Base-by-base conservation (phyloP, 192 early-diverging fungal genomes). In the Obelidium mucronatum region DNA sequence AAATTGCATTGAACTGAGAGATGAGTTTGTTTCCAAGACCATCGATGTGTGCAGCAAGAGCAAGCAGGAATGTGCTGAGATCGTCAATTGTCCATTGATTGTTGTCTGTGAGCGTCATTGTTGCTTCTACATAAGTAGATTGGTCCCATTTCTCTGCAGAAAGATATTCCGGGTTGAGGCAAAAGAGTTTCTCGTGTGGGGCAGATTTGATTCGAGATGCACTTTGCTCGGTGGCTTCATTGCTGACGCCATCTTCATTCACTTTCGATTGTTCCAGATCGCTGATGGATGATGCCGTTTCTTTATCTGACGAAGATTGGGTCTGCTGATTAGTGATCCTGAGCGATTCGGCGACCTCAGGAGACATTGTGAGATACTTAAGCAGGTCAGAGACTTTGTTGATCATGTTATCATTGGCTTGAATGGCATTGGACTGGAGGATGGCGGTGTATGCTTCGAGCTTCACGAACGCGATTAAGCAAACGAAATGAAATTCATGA, bases 51-150 rank as follows among this genome's bases (percentile, higher is more conserved):
- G 70, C 68, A 0, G 71, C 52, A 17, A 84, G 80, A 6, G 76
- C 55, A 24, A 67, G n/a, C 6, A 88, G 73, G 61, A 83, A 85
- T 3, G 60, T 37, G 2, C 64, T 53, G n/a, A 88, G 59, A n/a
- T 85, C 84, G 13, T 80, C 81, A 4, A 83, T 39, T 2, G 77
- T 75, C 86, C 86, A 88, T 22, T 44, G 37, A 28, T 28, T 36
- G 30, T 55, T 19, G 40, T 77, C 73, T n/a, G 62, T 82, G 3
- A 82, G n/a, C 24, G 53, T 58, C 24, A 80, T 36, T n/a, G 69
- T 77, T 44, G 34, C 40, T 17, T 77, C 74, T 8, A 81, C 62
- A 64, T 70, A 83, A n/a, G 56, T 69, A 44, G 67, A 73, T 0
- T 40, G 48, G 63, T 81, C 60, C 78, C 78, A 79, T 54, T 75